These are phyloP conservation scores for Oidium heveae DNA, from an alignment of 2,329 filamentous ascomycete genomes.

Conservation along the genomic window DNA sequence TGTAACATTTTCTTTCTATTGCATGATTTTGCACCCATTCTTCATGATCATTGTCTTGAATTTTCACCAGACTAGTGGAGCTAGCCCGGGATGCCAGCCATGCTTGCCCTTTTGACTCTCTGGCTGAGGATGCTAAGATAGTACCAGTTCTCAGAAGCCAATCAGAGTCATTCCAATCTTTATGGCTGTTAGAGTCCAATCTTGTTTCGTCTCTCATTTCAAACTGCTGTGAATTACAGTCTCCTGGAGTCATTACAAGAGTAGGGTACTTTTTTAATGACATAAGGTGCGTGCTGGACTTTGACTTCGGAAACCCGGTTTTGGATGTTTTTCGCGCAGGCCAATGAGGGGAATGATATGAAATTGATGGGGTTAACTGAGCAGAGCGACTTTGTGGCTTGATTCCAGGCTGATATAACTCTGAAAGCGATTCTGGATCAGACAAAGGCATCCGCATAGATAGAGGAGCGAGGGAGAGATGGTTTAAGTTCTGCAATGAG, in stretches of 20 bases:
- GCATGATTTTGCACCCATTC: constrained; percentile 25
- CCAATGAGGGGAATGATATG: constrained; percentile 29
- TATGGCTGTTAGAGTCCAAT: constrained; percentile 9
- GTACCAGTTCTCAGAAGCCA: constrained; percentile 41
- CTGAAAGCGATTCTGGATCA: constrained; percentile 22
- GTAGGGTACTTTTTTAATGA: constrained; percentile 8
- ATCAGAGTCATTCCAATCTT: constrained; percentile 27
- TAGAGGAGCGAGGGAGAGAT: constrained; percentile 28
- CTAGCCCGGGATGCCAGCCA: constrained; percentile 42
- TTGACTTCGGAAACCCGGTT: constrained; percentile 27
- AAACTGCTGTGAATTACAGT: constrained; percentile 7
- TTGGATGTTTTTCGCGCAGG: constrained; percentile 16
- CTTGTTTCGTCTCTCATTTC: constrained; percentile 8
- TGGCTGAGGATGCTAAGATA: constrained; percentile 31
- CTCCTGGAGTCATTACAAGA: constrained; percentile 8
- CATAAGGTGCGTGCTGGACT: constrained; percentile 32
- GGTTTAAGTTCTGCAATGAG: constrained; percentile 31
- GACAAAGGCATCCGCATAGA: constrained; percentile 33
- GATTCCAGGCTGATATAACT: constrained; percentile 19
- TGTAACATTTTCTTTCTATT: constrained; percentile 23
- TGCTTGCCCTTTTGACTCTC: constrained; percentile 42
- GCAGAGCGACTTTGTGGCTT: constrained; percentile 37
- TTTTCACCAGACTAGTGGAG: constrained; percentile 32
- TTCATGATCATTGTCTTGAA: constrained; percentile 26
- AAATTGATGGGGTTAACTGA: constrained; percentile 36